phyloP scores from a whole-genome alignment of 208 protist species.

The Leishmania gerbilli region DNA sequence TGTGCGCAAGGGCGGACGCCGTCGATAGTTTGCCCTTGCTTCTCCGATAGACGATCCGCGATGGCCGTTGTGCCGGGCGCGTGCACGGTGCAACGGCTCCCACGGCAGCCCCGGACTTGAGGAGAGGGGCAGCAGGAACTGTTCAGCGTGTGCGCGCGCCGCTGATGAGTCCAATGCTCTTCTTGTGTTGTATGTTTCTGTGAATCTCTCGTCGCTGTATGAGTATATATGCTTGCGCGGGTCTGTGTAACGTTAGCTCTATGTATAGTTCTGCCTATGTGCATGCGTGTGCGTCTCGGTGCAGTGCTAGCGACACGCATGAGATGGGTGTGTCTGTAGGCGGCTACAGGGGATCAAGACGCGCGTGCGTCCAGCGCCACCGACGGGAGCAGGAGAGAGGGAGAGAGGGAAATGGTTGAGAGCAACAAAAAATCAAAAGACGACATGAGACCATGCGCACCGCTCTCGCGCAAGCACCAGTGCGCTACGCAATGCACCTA shows the following conservation, averaged over 20 bases:
- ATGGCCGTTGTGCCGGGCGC: background rate
- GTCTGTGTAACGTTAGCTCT: background rate
- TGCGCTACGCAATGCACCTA: background rate
- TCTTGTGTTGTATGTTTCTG: background rate
- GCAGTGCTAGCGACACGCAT: background rate
- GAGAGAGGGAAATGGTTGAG: background rate
- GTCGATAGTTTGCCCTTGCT: background rate
- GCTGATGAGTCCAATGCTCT: background rate
- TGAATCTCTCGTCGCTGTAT: background rate
- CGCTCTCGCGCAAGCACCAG: background rate
- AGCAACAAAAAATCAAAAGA: background rate
- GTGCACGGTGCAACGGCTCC: background rate
- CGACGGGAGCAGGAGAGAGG: background rate
- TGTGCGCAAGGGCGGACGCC: background rate
- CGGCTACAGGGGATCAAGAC: background rate
- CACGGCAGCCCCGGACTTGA: background rate
- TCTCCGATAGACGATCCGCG: background rate
- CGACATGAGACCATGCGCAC: background rate
- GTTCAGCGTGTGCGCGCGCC: background rate
- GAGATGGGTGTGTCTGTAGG: background rate
- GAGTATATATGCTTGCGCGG: background rate
- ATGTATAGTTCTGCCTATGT: conserved; percentile 7
- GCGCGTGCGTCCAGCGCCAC: background rate
- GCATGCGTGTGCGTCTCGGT: conserved; percentile 6
- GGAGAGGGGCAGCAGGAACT: too few species aligned